These are phyloP conservation scores for Linnemannia zychae DNA, from an alignment of 192 early-diverging fungal species.

Conservation along the genomic window DNA sequence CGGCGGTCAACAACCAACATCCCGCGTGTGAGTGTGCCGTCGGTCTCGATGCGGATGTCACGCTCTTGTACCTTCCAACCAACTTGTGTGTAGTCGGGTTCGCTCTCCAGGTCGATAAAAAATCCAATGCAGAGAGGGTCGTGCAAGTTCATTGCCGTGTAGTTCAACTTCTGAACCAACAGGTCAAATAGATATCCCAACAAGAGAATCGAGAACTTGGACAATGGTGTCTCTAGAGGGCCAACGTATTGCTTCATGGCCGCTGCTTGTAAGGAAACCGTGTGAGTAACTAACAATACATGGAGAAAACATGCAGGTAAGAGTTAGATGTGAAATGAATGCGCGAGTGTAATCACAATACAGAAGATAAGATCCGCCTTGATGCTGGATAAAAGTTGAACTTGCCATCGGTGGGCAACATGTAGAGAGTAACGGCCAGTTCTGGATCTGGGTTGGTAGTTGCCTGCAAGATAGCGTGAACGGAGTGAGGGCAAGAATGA, in stretches of 20 bases:
- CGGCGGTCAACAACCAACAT: conserved; percentile 58
- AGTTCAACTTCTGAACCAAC: conserved; percentile 10
- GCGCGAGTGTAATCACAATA: background rate
- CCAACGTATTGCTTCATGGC: conserved; percentile 35
- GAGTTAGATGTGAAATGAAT: background rate
- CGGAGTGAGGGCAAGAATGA: conserved; percentile 59
- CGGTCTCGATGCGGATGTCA: conserved; percentile 61
- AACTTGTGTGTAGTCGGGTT: conserved; percentile 25
- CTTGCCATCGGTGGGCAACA: conserved; percentile 66
- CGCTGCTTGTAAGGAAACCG: conserved; percentile 14
- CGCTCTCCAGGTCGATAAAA: conserved; percentile 54
- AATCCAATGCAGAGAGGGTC: conserved; percentile 58
- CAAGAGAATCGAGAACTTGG: conserved; percentile 22
- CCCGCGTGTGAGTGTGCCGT: conserved; percentile 59
- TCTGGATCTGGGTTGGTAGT: conserved; percentile 43
- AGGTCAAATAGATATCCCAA: conserved; percentile 36
- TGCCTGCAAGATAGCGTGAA: conserved; percentile 49
- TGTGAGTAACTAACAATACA: conserved; percentile 32
- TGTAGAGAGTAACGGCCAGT: conserved; percentile 45
- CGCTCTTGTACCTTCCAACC: conserved; percentile 55
- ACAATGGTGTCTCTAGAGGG: conserved; percentile 40
- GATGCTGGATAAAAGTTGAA: background rate
- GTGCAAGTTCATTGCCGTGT: conserved; percentile 39
- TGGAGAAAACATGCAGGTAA: background rate
- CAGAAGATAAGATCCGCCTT: background rate